These are phyloP conservation scores for Diaporthe humulicola DNA, from an alignment of 2,329 filamentous ascomycete genomes.

Conservation along the genomic window DNA sequence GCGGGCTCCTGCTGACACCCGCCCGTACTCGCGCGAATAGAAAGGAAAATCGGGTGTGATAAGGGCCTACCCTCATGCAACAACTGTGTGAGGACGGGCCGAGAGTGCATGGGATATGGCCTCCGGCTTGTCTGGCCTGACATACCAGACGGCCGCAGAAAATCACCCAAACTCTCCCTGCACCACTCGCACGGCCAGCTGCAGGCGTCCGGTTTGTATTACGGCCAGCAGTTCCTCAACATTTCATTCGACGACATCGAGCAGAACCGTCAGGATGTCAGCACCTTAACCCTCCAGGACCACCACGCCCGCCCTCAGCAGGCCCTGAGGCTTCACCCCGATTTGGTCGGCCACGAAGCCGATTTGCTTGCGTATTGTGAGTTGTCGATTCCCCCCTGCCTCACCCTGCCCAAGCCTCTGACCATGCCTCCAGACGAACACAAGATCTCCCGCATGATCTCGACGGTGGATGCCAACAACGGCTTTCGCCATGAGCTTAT, in stretches of 20 bases:
- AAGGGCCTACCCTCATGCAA: slow-evolving; percentile 56
- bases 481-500: slow-evolving; percentile 61
- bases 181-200: slow-evolving; percentile 37
- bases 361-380: slow-evolving; percentile 50
- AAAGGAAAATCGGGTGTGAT: slow-evolving; percentile 63
- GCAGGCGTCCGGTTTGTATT: slow-evolving; percentile 47
- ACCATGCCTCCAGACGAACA: slow-evolving; percentile 50
- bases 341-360: slow-evolving; percentile 47
- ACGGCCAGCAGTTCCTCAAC: slow-evolving; percentile 55
- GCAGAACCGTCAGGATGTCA: slow-evolving; percentile 44
- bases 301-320: slow-evolving; percentile 45
- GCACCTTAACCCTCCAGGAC: slow-evolving; percentile 46
- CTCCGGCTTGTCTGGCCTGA: slow-evolving; percentile 63
- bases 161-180: slow-evolving; percentile 39
- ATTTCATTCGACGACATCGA: slow-evolving; percentile 54
- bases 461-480: slow-evolving; percentile 60
- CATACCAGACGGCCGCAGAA: slow-evolving; percentile 58
- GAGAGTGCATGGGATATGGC: slow-evolving; percentile 59
- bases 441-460: slow-evolving; percentile 59
- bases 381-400: slow-evolving; percentile 26
- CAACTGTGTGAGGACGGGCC: slow-evolving; percentile 57
- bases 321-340: slow-evolving; percentile 46
- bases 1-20: slow-evolving; percentile 14
- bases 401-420: neutral
- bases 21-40: slow-evolving; percentile 45